Evolutionary conservation across 192 early-diverging fungal species (phyloP).

Genomic region (Tieghemiomyces parasiticus): DNA sequence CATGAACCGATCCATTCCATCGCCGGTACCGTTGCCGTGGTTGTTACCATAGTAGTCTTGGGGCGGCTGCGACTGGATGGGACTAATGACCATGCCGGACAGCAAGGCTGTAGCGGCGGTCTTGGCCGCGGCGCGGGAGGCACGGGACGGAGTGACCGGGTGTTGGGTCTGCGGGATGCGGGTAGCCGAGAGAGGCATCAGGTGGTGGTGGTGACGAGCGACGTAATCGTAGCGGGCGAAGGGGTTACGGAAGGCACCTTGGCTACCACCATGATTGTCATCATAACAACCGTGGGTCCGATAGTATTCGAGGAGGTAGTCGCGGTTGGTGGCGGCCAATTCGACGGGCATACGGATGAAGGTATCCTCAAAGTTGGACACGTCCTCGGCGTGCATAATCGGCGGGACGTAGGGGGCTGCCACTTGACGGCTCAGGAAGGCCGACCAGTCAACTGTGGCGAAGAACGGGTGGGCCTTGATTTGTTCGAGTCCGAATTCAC

Average conservation of each 20-base stretch:
- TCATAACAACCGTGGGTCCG: neutral
- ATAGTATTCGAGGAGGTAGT: slow-evolving; percentile 6
- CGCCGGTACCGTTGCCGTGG: no score
- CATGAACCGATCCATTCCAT: no score
- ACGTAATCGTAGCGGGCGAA: slow-evolving; percentile 8
- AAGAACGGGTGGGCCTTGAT: slow-evolving; percentile 70
- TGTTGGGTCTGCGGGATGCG: no score
- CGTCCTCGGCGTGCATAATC: slow-evolving; percentile 32
- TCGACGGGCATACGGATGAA: slow-evolving; percentile 32
- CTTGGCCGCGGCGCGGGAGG: neutral
- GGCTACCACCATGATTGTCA: no score
- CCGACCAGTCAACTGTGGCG: slow-evolving; percentile 52
- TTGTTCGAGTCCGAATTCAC: slow-evolving; percentile 35
- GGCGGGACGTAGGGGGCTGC: slow-evolving; percentile 52
- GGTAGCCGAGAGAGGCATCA: no score
- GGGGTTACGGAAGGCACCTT: neutral
- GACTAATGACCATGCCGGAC: neutral
- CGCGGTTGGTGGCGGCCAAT: slow-evolving; percentile 10
- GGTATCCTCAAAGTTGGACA: slow-evolving; percentile 37
- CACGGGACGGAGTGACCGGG: neutral
- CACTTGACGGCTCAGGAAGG: slow-evolving; percentile 38
- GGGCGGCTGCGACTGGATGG: slow-evolving; percentile 1
- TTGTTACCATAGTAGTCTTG: no score
- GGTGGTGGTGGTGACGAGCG: neutral
- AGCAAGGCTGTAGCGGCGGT: no score